Base-by-base conservation (phyloP, 1,139 yeast species). In the Sugiyamaella neomexicana region DNA sequence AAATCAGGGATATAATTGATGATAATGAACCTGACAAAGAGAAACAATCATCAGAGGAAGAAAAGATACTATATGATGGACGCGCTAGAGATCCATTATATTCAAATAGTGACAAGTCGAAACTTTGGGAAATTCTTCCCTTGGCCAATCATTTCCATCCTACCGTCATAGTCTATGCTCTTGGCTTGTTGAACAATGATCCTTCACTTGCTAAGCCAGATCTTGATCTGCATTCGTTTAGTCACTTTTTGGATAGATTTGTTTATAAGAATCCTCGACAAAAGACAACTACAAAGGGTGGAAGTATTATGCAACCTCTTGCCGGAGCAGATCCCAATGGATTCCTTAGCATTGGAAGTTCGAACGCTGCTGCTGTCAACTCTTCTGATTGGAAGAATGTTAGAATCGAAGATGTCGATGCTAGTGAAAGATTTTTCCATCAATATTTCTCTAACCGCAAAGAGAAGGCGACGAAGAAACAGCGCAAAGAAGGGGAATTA, bases 271-370 rank as follows among this genome's bases (percentile, higher is more conserved):
- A 90, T 68, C 90, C 97, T 52, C 89, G 89, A 73, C 86, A 83
- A 65, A 88, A 86, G 72, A 77, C 84, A 20, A 75, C 85, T 36
- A 57, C 68, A 13, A 85, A 88, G 68, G 98, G 98, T 66, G 77
- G 86, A 2, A 89, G 97, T 49, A 91, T 93, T 69, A 95, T 95
- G 98, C 99, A 93, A 76, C 98, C 99, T 50, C 77, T 95, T 60
- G 95, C 97, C 48, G 98, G 98, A 56, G 81, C 85, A 1, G 89
- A 86, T 58, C 75, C 75, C 46, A 85, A 90, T n/a, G 89, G 88
- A 7, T 75, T 88, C 56, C 17, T 48, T 2, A 16, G 37, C 12
- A 31, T 40, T 15, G 41, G 40, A 16, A 25, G 41, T n/a, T 20
- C 41, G 10, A 13, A 20, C 12, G 41, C 32, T 16, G 37, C 40